These are phyloP conservation scores for Orbilia ellipsospora DNA, from an alignment of 2,329 filamentous ascomycete genomes.

Conservation along the genomic window DNA sequence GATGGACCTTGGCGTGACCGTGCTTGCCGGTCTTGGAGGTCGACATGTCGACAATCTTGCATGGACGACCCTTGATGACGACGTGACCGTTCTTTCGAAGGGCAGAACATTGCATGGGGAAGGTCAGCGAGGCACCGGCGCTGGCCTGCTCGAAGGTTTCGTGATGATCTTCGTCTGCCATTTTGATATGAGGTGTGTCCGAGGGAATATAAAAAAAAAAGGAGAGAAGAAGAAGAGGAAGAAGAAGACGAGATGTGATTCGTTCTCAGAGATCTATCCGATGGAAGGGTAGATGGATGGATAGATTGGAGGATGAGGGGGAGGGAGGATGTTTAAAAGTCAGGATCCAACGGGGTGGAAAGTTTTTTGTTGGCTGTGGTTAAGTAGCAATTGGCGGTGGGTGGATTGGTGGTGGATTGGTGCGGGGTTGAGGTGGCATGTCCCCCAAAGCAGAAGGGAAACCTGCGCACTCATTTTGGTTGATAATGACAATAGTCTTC, in stretches of 20 bases:
- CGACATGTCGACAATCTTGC: conserved; percentile 99
- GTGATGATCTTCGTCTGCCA: conserved; percentile 61
- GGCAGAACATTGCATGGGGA: conserved; percentile 99
- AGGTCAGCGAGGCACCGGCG: conserved; percentile 94
- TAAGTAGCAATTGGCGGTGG: not conserved
- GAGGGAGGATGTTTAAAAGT: not conserved
- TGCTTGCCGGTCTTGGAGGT: conserved; percentile 99
- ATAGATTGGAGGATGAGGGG: too few species aligned
- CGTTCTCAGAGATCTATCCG: not conserved
- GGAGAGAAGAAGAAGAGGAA: not conserved
- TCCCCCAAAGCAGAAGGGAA: not conserved
- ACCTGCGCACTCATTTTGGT: too few species aligned
- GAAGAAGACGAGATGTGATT: not conserved
- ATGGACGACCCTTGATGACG: conserved; percentile 97
- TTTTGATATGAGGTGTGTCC: not conserved
- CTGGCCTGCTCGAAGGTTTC: conserved; percentile 88
- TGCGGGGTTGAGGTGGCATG: conserved; percentile 13
- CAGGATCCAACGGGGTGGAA: not conserved
- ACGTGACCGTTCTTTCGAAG: conserved; percentile 72
- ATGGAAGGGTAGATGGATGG: too few species aligned
- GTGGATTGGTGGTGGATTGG: not conserved
- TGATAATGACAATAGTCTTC: too few species aligned
- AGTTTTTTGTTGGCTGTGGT: not conserved
- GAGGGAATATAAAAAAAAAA: not conserved
- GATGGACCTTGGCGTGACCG: conserved; percentile 99